Evolutionary conservation across 2,329 filamentous ascomycete species (phyloP), one percentile per base, ranked within the genome.

Genomic region (Metarhizium anisopliae): DNA sequence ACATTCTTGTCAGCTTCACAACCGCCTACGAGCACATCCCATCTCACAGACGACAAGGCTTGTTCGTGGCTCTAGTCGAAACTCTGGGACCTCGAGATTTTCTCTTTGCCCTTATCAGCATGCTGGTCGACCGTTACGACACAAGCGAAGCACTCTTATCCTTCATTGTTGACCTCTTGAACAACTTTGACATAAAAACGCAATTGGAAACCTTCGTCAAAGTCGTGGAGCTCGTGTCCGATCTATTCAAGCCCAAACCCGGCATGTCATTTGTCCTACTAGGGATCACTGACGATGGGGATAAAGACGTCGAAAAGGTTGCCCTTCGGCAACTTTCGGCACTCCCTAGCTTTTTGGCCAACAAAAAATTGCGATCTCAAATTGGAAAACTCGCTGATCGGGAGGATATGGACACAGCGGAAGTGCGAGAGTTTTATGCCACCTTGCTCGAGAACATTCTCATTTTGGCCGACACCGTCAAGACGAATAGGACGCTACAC

Each of bases 11-110:
- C 47, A 97, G 92, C 74, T 99, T 99, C 68, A 93, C 91, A 18
- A 91, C 92, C 7, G 94, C 95, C 0, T 99, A 95, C 69, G 92
- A 96, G 68, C 94, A 99, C 67, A 92, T 99, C 60, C 94, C 94
- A 5, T 81, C 86, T 8, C 92, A 96, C 69, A 83, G 94, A 56
- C 84, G 91, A 61, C 82, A 89, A 35, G 85, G 85, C 45, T 76
- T 99, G 6, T 99, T 96, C 71, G 80, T 87, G 54, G 89, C 93
- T 52, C 77, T 99, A 18, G 85, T 94, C 25, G 84, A 90, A 63
- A 95, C 92, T 11, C 78, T 99, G 3, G 93, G 93, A 2, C 80
- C 90, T 0, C 81, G 87, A 53, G 92, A 97, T 59, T 95, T 95
- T 64, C 77, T 97, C 29, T 95, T 90, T 63, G 91, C 90, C 5